Percentiles rank a stretch among this genome's conserved stretches.
phyloP scores from a whole-genome alignment of 768 basidiomycete genomes.

The Naganishia friedmannii region DNA sequence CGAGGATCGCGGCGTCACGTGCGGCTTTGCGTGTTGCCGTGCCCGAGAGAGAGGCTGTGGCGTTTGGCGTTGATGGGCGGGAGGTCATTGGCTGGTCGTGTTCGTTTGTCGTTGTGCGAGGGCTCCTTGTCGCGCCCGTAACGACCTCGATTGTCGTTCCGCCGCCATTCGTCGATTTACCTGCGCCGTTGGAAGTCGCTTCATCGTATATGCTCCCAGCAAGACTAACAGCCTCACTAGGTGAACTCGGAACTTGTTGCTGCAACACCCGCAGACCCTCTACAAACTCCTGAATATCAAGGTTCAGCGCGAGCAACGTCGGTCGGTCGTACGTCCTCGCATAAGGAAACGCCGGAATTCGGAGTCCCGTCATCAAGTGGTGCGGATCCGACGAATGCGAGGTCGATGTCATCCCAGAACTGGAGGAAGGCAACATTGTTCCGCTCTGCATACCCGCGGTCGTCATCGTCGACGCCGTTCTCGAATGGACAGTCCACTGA shows the following conservation, averaged over 20 bases:
- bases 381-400: background rate
- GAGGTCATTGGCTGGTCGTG: constrained; percentile 3
- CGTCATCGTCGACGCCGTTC: background rate
- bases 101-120: background rate
- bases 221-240: constrained; percentile 18
- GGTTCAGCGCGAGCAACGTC: constrained; percentile 58
- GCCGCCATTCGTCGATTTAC: background rate
- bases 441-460: too few relatives aligned
- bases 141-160: background rate
- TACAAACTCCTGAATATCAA: constrained; percentile 81
- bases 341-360: constrained; percentile 27
- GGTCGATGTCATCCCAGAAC: background rate
- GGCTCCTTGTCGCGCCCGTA: background rate
- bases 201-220: constrained; percentile 34
- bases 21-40: constrained; percentile 5
- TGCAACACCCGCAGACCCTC: constrained; percentile 65
- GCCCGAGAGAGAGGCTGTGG: background rate
- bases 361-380: background rate
- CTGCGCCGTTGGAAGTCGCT: constrained; percentile 50
- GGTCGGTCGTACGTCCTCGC: constrained; percentile 22
- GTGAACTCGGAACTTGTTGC: constrained; percentile 28
- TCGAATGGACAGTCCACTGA: background rate
- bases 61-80: background rate
- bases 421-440: background rate
- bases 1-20: constrained; percentile 35